Base-by-base conservation (phyloP, 495 filamentous ascomycete genomes). In the Acidiella bohemica region DNA sequence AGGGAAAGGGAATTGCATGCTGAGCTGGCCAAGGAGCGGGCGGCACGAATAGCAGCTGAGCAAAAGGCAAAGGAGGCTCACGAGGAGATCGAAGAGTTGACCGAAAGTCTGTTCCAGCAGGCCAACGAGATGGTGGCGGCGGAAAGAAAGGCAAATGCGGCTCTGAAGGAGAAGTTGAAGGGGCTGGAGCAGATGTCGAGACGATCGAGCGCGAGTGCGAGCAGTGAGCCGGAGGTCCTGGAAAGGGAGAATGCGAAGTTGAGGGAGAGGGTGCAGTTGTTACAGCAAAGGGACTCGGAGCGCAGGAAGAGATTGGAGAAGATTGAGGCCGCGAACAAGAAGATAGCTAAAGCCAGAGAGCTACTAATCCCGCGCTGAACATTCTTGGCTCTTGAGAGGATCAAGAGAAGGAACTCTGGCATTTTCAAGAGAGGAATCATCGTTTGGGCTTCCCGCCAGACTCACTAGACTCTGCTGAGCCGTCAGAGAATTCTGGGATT, bases 121-220 rank as follows among this genome's bases (percentile, higher is more conserved):
- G 90, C 90, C 13, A 96, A 96, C 53, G 83, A 93, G 66, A 96
- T 97, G 88, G 90, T 97, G 18, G 84, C 88, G 12, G 64, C 74
- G 51, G 90, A 96, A 67, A 68, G 90, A 32, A 75, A 79, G 55
- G 83, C 81, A 24, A 64, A 84, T 28, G 82, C 80, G 5, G 72
- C 70, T 58, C 65, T 96, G 22, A 85, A 93, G 57, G 79, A 84
- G 56, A 65, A 72, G 39, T 43, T 62, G 45, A 68, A 66, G 36
- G 58, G 80, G 38, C 53, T 93, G 28, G 87, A 87, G 46, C 57
- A 68, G 25, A n/a, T n/a, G n/a, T n/a, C n/a, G n/a, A n/a, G n/a
- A n/a, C n/a, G n/a, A n/a, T n/a, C n/a, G n/a, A n/a, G n/a, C n/a
- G n/a, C n/a, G n/a, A n/a, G n/a, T n/a, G n/a, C n/a, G n/a, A n/a